phyloP scores from a whole-genome alignment of 163 green algal genomes.

The Scenedesmus sp. region DNA sequence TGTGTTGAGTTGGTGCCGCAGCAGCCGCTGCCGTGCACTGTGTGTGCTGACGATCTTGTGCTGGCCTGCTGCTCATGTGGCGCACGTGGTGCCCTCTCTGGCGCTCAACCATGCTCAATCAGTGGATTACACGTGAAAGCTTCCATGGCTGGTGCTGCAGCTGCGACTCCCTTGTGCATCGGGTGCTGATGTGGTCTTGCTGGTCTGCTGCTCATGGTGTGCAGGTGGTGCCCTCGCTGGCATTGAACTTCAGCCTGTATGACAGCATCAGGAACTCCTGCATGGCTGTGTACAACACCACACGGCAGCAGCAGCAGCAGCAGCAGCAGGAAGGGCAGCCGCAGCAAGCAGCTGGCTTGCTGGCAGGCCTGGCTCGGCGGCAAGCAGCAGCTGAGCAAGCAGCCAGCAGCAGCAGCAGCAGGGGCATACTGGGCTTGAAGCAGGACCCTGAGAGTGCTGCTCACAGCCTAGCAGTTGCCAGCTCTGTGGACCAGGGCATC shows the following conservation, averaged over 20 bases:
- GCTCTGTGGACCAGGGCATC: slow-evolving; percentile 40
- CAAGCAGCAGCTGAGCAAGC: slow-evolving; percentile 3
- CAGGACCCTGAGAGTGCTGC: slow-evolving; percentile 2
- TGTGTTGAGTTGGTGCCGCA: too few species aligned
- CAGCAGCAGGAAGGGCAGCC: slow-evolving; percentile 25
- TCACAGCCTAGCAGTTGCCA: slow-evolving; percentile 39
- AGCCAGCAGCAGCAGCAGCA: neutral
- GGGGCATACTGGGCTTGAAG: neutral
- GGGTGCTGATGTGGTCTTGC: too few species aligned
- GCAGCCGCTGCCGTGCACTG: neutral
- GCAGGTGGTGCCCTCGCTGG: slow-evolving; percentile 74
- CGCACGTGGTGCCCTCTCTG: neutral
- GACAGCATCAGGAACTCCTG: slow-evolving; percentile 57
- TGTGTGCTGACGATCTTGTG: neutral
- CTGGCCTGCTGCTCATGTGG: neutral
- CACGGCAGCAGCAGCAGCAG: slow-evolving; percentile 21
- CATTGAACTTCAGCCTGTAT: slow-evolving; percentile 83
- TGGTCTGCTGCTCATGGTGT: neutral
- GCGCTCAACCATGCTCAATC: too few species aligned
- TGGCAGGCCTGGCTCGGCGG: neutral
- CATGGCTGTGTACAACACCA: slow-evolving; percentile 23
- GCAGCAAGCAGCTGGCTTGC: slow-evolving; percentile 14
- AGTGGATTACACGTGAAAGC: too few species aligned
- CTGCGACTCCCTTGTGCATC: too few species aligned
- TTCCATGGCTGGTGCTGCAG: too few species aligned